These are phyloP conservation scores for Sindora glabra DNA, from an alignment of 306 rosid genomes.

Conservation along the genomic window DNA sequence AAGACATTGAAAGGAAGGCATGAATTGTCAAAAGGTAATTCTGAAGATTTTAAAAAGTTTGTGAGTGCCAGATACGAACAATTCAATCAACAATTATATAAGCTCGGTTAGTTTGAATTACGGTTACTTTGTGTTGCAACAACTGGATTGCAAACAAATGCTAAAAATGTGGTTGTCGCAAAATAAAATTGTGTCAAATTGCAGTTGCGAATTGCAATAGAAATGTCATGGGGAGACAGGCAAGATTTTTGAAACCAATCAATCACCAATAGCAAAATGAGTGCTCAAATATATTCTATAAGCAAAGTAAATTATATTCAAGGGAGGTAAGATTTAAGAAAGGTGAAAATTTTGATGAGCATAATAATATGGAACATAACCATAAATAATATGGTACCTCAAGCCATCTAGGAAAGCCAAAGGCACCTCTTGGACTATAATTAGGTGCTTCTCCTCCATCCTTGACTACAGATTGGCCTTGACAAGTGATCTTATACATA, in stretches of 20 bases:
- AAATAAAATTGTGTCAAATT: no score
- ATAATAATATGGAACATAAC: not conserved
- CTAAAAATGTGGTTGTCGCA: no score
- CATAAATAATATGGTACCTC: constrained; percentile 51
- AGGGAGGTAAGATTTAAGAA: not conserved
- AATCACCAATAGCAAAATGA: not conserved
- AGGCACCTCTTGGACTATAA: constrained; percentile 63
- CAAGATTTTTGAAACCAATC: not conserved
- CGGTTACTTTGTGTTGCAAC: no score
- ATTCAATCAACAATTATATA: no score
- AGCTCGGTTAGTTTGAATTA: no score
- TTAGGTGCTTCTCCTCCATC: constrained; percentile 48
- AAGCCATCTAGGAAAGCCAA: constrained; percentile 94
- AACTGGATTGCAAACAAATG: no score
- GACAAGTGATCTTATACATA: constrained; percentile 57
- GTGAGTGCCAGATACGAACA: not conserved
- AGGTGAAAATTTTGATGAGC: not conserved
- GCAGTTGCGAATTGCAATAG: not conserved
- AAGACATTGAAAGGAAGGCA: constrained; percentile 1
- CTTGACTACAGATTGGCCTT: constrained; percentile 61
- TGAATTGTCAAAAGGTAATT: no score
- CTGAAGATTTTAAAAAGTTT: not conserved
- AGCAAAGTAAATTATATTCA: not conserved
- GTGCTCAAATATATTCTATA: not conserved
- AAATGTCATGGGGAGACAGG: not conserved